Base-by-base conservation (phyloP, 2,329 filamentous ascomycete genomes). In the Colletotrichum viniferum region DNA sequence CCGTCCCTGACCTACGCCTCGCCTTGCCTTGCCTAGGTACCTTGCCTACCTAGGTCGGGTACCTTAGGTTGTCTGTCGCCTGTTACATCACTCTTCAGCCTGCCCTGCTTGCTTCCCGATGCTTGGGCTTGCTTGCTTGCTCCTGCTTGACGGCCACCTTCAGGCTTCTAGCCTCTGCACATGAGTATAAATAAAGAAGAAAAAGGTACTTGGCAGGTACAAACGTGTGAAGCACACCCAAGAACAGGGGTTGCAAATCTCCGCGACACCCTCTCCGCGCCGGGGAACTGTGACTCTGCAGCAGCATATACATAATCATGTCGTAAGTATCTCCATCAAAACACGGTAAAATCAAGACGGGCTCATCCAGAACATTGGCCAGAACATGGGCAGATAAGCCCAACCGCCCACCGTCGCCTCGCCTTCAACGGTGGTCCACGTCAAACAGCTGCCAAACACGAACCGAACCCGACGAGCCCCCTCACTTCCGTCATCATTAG, bases 231-330 rank as follows among this genome's bases (percentile, higher is more conserved):
- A 24, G 12, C 32, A 43, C 32, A 48, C 34, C 62, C 62, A 72
- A 52, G n/a, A 52, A 52, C 43, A 21, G 43, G 73, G 69, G 69
- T 75, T 73, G 63, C 63, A 75, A 75, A 61, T 73, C 73, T 73
- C 71, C 71, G 71, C 58, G 71, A 64, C 71, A 73, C 66, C 71
- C 43, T 73, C 56, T 58, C 43, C 12, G 34, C 36, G n/a, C 67
- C 67, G 67, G 67, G 67, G 56, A 69, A 62, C 36, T 9, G 56
- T 62, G 36, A 62, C 26, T 69, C 66, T 69, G 67, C 67, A 69
- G 68, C 66, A 52, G 30, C 64, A 38, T 58, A 63, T 64, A 67
- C 63, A 75, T 64, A 64, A 68, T 73, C 69, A 67, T 75, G 58
- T 64, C 73, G 64, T 73, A 52, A 64, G 63, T 73, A 55, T 75